phyloP scores from a whole-genome alignment of 2,329 filamentous ascomycete genomes.

The Penicillium occitanis region DNA sequence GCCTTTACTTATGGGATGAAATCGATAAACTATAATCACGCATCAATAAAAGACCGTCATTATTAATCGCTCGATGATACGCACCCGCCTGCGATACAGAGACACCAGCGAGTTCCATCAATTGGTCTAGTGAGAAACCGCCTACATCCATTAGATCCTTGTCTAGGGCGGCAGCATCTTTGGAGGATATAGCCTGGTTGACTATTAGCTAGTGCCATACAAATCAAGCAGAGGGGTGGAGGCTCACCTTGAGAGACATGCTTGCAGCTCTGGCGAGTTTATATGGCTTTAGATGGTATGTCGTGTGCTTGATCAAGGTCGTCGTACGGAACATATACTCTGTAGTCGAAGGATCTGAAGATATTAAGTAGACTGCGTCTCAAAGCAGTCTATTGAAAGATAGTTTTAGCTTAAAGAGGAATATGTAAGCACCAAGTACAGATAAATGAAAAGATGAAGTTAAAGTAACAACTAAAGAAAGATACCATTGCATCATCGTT shows the following conservation, averaged over 20 bases:
- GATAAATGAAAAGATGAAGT: background rate
- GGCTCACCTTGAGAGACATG: slow-evolving; percentile 44
- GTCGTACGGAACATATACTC: slow-evolving; percentile 32
- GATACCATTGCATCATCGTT: slow-evolving; percentile 26
- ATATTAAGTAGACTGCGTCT: background rate
- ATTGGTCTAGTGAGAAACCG: slow-evolving; percentile 89
- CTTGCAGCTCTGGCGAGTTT: slow-evolving; percentile 34
- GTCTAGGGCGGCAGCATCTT: slow-evolving; percentile 84
- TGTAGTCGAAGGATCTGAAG: background rate
- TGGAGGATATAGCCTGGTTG: slow-evolving; percentile 74
- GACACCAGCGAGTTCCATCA: slow-evolving; percentile 94
- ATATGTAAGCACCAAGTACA: too few relatives aligned
- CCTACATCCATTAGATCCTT: slow-evolving; percentile 85
- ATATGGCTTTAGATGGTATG: slow-evolving; percentile 15
- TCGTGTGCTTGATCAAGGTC: slow-evolving; percentile 17
- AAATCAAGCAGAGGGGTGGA: background rate
- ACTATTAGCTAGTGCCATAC: background rate
- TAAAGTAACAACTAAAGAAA: background rate
- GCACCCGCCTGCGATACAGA: slow-evolving; percentile 86
- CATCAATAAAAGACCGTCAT: background rate
- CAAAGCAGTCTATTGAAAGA: too few relatives aligned
- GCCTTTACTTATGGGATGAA: slow-evolving; percentile 74
- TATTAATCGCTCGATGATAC: background rate
- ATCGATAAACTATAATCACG: slow-evolving; percentile 65
- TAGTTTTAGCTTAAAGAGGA: too few relatives aligned